phyloP scores from a whole-genome alignment of 129 eudicot genomes.

The Saposhnikovia divaricata region DNA sequence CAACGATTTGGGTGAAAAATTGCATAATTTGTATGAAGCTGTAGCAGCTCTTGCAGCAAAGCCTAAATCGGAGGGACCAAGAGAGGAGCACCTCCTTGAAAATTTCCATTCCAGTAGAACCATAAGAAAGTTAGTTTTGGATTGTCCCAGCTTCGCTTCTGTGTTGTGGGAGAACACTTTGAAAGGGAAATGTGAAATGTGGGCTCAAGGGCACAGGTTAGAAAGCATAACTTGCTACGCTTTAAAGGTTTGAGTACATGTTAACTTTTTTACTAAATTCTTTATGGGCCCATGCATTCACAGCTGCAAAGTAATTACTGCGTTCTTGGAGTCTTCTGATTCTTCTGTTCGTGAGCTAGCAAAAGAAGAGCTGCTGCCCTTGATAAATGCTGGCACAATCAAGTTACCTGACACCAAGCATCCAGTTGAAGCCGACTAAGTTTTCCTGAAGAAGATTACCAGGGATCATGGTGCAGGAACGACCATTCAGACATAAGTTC shows the following conservation, averaged over 20 bases:
- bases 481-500: neutral
- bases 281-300: conserved; percentile 4
- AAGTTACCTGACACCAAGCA: conserved; percentile 37
- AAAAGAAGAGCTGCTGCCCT: conserved; percentile 65
- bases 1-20: conserved; percentile 54
- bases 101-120: conserved; percentile 84
- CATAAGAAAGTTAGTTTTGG: conserved; percentile 63
- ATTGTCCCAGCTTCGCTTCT: conserved; percentile 71
- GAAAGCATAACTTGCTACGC: conserved; percentile 1
- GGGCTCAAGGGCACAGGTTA: conserved; percentile 96
- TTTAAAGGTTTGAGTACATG: neutral
- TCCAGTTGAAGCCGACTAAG: conserved; percentile 14
- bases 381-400: conserved; percentile 53
- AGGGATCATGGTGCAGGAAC: neutral
- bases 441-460: conserved; percentile 4
- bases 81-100: conserved; percentile 64
- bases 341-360: conserved; percentile 41
- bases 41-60: conserved; percentile 47
- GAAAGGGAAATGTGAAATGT: conserved; percentile 55
- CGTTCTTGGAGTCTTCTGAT: conserved; percentile 64
- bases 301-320: conserved; percentile 35
- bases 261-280: neutral
- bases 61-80: conserved; percentile 52
- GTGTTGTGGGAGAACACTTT: conserved; percentile 63
- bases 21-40: conserved; percentile 46